Conservation (phyloP, 139 green algal species). For the Coccomyxa sp. region DNA sequence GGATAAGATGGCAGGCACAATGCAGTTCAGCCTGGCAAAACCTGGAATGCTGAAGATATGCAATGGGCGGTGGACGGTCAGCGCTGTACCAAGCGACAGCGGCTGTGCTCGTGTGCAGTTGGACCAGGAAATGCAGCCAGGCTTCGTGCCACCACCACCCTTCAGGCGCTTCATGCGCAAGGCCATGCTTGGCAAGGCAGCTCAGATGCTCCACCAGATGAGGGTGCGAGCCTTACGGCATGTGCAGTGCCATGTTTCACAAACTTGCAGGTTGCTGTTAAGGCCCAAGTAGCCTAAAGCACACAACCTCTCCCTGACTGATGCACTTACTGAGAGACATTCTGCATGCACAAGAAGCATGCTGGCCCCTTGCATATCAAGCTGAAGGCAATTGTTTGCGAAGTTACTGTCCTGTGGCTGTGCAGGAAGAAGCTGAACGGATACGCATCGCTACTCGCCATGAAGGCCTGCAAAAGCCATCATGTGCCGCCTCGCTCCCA, state of each 20-base stretch:
- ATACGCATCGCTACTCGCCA: not conserved
- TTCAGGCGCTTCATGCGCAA: slow-evolving; percentile 2
- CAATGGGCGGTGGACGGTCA: not conserved
- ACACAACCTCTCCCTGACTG: not conserved
- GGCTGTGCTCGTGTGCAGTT: not conserved
- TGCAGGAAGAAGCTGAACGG: not conserved
- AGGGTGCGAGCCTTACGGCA: not conserved
- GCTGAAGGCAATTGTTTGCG: not conserved
- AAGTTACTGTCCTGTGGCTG: not conserved
- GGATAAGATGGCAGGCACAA: not conserved
- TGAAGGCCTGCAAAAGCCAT: not conserved
- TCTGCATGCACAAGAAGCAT: not conserved
- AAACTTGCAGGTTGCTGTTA: not conserved
- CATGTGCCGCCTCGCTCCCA: not conserved
- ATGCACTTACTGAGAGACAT: not conserved
- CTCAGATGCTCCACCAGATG: not conserved
- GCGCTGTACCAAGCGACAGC: not conserved
- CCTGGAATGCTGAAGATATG: not conserved
- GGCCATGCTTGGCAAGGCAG: not conserved
- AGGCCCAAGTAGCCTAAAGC: not conserved
- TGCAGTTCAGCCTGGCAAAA: not conserved
- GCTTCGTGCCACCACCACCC: not conserved
- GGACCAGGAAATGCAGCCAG: not conserved
- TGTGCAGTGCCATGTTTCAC: not conserved
- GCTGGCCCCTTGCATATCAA: not conserved